Evolutionary conservation across 2,329 filamentous ascomycete species (phyloP).

Genomic region (Nothophaeocryptopus gaeumannii): DNA sequence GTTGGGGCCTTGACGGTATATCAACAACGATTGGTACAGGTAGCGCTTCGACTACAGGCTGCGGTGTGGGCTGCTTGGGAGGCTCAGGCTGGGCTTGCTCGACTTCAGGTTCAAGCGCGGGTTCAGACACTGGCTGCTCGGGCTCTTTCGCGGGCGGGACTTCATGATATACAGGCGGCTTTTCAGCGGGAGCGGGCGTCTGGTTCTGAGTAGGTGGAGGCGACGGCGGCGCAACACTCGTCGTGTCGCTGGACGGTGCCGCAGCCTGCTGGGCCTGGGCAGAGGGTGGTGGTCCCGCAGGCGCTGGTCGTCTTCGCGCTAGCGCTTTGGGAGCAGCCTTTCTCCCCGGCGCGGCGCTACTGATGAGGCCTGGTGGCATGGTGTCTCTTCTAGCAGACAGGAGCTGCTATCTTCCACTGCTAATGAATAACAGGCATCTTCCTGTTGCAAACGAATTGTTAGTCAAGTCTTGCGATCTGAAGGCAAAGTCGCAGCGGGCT

Average conservation of each 20-base stretch:
- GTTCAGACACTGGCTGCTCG: conserved; percentile 15
- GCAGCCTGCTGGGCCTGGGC: conserved; percentile 6
- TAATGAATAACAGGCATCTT: not conserved
- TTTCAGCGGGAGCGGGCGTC: conserved; percentile 2
- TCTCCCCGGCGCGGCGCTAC: conserved; percentile 52
- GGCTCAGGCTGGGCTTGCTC: not conserved
- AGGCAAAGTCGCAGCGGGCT: too few relatives aligned
- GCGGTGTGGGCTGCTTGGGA: too few relatives aligned
- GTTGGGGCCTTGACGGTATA: too few relatives aligned
- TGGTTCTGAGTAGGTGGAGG: conserved; percentile 22
- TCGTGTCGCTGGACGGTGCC: conserved; percentile 3
- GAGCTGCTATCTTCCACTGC: conserved; percentile 7
- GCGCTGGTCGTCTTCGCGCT: conserved; percentile 41
- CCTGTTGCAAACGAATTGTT: not conserved
- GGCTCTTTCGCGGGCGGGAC: conserved; percentile 5
- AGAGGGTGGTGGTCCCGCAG: conserved; percentile 17
- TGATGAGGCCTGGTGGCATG: conserved; percentile 46
- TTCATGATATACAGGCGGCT: not conserved
- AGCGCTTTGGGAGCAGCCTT: conserved; percentile 50
- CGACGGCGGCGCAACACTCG: conserved; percentile 15
- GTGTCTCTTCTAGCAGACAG: conserved; percentile 11
- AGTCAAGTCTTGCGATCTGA: too few relatives aligned
- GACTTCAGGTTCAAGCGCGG: conserved; percentile 15
- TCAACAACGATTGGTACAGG: too few relatives aligned
- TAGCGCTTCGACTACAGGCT: too few relatives aligned